Base-by-base conservation (phyloP, 2,329 filamentous ascomycete species). In the Aspergillus oerlinghausenensis region DNA sequence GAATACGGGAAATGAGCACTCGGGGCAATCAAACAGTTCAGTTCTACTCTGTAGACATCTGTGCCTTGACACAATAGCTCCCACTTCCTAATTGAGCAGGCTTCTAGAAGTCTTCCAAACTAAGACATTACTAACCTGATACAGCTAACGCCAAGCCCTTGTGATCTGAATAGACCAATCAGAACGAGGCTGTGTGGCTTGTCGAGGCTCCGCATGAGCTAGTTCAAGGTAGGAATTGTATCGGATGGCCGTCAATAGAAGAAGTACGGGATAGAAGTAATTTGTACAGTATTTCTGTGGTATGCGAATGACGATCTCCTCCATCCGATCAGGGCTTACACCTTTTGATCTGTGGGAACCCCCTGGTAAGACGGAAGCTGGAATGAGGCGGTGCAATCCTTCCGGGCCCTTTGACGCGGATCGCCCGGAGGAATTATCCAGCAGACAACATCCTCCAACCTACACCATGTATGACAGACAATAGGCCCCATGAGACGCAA, bases 401-500 rank as follows among this genome's bases (percentile, higher is more conserved):
- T 6, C 14, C 5, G 14, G 32, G 1, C 29, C 11, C 4, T 2
- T 10, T 35, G 29, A 35, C 11, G 29, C 29, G 32, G 32, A 38
- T 38, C 32, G 1, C 32, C 32, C 32, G 14, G 32, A 17, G 1
- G 2, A 17, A 7, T 17, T 6, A 17, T 2, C 32, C 14, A 38
- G 3, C 32, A 17, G 29, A 17, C 14, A 38, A 38, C 40, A 4
- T 43, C 40, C 40, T 43, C 3, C 4, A 1, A 43, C 32, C 32
- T 17, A 17, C 14, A 17, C 14, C 6, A 35, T 35, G 32, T 4
- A 14, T 11, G 14, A 17, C 1, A 38, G 5, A 17, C 11, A 6
- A 17, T 7, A 17, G 14, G 2, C 32, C 14, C 6, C 14, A 38
- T 77, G 75, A 67, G 68, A 53, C 72, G 74, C n/a, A 71, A 61